Base-by-base conservation (phyloP, 345 rosid genomes). In the Eucalyptus tenuipes region DNA sequence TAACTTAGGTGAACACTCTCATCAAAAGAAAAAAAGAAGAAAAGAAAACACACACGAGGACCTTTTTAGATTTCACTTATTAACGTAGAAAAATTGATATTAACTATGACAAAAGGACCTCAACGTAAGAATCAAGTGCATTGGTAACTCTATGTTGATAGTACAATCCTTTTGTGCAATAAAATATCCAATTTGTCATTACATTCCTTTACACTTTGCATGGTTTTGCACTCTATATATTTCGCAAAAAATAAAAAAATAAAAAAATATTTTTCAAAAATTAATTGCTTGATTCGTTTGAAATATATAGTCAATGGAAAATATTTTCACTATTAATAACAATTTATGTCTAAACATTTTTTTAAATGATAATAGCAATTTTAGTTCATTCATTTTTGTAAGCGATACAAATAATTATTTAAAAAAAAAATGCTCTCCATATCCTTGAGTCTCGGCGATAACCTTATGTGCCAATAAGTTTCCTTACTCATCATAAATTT, bases 281-380 rank as follows among this genome's bases (percentile, higher is more conserved):
- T 52, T 3, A 12, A 25, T 57, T 0, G 13, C 5, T 10, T 0
- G 5, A 24, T 24, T 57, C 1, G 0, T 0, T 57, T 57, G n/a
- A 25, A 57, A 25, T 57, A 57, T 24, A 0, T 57, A 25, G 7
- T 57, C 0, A 57, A 57, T 25, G n/a, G 0, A 57, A 57, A 57
- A 25, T 57, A 0, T 25, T 10, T 57, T 57, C 0, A 57, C 7
- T 5, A 10, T 57, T 0, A 14, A 57, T 5, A 57, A 25, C 2
- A 57, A 57, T 25, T 57, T 12, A 25, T 57, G 14, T 10, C 0
- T 57, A 57, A 57, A 57, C 3, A 57, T 5, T 57, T 25, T 25
- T 4, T 7, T 2, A 27, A 0, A 57, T 11, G 12, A 57, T 57
- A 0, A 25, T 57, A 57, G n/a, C 0, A 2, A 4, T 57, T 57